Evolutionary conservation across 768 basidiomycete species (phyloP).

Genomic region (Podaxis mareebaensis): DNA sequence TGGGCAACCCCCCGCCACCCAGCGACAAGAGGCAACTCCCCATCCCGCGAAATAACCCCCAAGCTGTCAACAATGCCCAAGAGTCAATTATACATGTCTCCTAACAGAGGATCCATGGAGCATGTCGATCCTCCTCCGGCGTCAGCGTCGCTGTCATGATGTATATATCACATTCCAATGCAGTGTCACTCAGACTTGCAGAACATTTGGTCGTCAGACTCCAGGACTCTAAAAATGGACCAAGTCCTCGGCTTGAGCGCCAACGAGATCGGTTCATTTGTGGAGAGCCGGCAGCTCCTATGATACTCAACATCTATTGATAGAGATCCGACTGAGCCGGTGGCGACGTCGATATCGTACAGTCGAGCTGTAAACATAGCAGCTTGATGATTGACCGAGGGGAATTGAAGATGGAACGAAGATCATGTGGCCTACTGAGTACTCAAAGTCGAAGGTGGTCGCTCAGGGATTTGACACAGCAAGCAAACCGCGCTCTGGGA

Average conservation of each 20-base stretch:
- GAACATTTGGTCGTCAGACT: neutral
- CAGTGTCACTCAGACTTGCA: constrained; percentile 1
- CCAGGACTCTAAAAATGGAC: neutral
- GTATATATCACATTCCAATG: constrained; percentile 1
- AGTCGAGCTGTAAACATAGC: neutral
- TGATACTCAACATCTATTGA: constrained; percentile 7
- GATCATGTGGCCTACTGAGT: neutral
- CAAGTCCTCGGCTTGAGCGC: constrained; percentile 9
- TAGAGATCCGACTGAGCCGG: constrained; percentile 11
- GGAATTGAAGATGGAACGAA: neutral
- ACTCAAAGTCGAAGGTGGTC: neutral
- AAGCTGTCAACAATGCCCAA: neutral
- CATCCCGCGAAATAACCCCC: neutral
- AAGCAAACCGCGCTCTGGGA: neutral
- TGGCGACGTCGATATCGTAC: neutral
- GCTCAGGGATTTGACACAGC: neutral
- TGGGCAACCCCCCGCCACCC: constrained; percentile 4
- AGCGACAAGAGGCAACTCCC: neutral
- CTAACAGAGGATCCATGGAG: neutral
- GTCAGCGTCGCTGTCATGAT: constrained; percentile 10
- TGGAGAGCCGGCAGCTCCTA: constrained; percentile 4
- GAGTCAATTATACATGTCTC: neutral
- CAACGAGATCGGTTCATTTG: constrained; percentile 12
- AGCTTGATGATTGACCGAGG: constrained; percentile 4
- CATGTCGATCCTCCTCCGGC: constrained; percentile 7